Conservation (phyloP, 139 green algal genomes). For the Haematococcus lacustris region DNA sequence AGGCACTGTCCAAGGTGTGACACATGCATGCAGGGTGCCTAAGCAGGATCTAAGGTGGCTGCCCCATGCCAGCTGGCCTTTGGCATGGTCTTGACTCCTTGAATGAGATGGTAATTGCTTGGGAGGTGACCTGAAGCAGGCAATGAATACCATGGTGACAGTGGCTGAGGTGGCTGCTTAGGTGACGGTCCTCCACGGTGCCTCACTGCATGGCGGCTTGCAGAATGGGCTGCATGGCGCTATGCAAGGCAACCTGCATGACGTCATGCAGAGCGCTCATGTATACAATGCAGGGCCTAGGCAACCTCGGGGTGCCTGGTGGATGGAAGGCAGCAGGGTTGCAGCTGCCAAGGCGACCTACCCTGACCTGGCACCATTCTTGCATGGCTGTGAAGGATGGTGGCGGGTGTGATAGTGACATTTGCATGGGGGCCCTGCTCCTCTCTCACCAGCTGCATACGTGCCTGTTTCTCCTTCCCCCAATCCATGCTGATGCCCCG, state of each 20-base stretch:
- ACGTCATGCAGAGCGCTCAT: no score
- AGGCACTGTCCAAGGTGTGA: slow-evolving; percentile 13
- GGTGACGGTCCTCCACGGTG: no score
- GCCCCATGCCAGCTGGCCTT: neutral
- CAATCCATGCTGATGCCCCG: neutral
- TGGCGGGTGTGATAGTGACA: neutral
- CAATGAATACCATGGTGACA: neutral
- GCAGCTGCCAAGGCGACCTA: no score
- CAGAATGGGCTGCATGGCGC: no score
- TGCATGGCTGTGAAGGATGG: neutral
- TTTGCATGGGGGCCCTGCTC: neutral
- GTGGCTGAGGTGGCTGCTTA: neutral
- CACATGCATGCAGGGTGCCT: neutral
- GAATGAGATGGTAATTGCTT: neutral
- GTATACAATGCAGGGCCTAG: no score
- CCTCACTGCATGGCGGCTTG: no score
- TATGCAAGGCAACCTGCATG: no score
- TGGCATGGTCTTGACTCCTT: neutral
- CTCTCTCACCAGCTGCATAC: neutral
- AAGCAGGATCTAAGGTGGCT: neutral
- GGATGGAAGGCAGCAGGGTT: no score
- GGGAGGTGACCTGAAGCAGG: neutral
- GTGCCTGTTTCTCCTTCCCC: neutral
- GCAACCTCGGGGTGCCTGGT: no score
- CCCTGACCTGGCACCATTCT: no score